phyloP scores from a whole-genome alignment of 345 rosid species.

The Brassica incana region DNA sequence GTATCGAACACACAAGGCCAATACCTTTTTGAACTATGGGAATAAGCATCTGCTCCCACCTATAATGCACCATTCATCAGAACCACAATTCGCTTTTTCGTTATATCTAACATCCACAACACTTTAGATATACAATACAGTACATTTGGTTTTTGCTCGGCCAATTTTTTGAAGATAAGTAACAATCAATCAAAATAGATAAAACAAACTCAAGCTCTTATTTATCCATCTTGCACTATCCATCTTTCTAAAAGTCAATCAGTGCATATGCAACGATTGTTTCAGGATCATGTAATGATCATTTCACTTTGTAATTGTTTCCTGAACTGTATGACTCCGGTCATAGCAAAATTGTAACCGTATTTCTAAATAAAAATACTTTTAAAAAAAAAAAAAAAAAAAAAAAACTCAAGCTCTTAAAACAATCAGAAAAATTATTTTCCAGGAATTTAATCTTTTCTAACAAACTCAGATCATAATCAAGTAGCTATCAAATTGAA shows the following conservation, averaged over 20 bases:
- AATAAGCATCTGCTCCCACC: not conserved
- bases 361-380: too few relatives aligned
- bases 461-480: not conserved
- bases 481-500: not conserved
- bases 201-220: not conserved
- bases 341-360: too few relatives aligned
- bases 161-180: not conserved
- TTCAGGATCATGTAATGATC: too few relatives aligned
- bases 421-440: too few relatives aligned
- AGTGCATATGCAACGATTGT: too few relatives aligned
- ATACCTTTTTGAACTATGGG: not conserved
- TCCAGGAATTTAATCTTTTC: not conserved
- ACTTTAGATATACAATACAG: not conserved
- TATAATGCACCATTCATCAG: not conserved
- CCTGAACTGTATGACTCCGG: too few relatives aligned
- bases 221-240: not conserved
- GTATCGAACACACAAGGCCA: not conserved
- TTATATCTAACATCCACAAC: not conserved
- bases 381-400: too few relatives aligned
- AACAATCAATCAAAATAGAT: not conserved
- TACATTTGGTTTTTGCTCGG: not conserved
- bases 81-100: not conserved
- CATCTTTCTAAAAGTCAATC: too few relatives aligned
- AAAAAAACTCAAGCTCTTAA: not conserved
- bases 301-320: too few relatives aligned